These are phyloP conservation scores for Starmerella apis DNA, from an alignment of 805 yeast genomes.

Conservation along the genomic window DNA sequence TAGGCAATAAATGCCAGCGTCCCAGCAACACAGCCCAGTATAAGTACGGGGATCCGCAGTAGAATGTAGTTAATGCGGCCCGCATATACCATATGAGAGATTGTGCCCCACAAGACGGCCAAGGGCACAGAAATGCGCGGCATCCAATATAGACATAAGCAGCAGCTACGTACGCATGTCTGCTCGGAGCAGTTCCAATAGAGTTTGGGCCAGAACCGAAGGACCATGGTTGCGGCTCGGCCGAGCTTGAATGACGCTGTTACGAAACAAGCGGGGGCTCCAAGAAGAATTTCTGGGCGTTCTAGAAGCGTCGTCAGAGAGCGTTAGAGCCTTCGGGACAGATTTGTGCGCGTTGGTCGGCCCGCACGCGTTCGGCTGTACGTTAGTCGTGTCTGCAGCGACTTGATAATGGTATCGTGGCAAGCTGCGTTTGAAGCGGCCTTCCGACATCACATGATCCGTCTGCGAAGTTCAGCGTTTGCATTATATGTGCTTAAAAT, in stretches of 20 bases:
- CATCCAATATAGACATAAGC: conserved; percentile 21
- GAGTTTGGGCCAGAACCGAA: background rate
- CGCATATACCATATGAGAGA: conserved; percentile 24
- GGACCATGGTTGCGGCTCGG: background rate
- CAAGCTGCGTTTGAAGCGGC: background rate
- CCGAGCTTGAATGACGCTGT: background rate
- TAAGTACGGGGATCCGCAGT: conserved; percentile 10
- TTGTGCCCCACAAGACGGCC: conserved; percentile 30
- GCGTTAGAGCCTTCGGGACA: no score
- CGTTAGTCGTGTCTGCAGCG: background rate
- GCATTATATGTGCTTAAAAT: no score
- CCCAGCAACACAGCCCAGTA: conserved; percentile 24
- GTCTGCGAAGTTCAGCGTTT: no score
- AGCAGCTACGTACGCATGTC: conserved; percentile 12
- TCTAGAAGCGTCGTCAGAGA: no score
- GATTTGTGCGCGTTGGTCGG: no score
- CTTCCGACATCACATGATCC: background rate
- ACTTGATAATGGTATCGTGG: no score
- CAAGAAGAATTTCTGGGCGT: no score
- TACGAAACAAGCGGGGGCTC: no score
- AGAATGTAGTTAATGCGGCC: conserved; percentile 10
- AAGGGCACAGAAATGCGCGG: conserved; percentile 30
- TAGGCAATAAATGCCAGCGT: conserved; percentile 26
- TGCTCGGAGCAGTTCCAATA: conserved; percentile 5
- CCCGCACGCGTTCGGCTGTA: background rate